A percentile compares a stretch with the other conserved stretches of the same genome.
phyloP scores from a whole-genome alignment of 2,329 filamentous ascomycete genomes.

The Elsinoe perseae region DNA sequence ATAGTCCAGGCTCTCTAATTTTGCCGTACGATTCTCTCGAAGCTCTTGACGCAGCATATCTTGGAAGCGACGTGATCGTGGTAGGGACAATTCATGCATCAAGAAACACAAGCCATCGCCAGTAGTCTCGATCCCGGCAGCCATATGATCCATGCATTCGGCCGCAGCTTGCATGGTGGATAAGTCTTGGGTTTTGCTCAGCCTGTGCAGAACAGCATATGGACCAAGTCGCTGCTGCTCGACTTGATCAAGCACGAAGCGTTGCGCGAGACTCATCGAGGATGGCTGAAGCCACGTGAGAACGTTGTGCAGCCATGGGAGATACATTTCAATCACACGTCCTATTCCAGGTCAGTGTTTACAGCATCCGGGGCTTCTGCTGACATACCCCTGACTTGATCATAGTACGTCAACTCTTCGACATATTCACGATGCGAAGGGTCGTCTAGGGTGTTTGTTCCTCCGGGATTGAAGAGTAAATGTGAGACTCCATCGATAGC shows the following conservation, averaged over 20 bases:
- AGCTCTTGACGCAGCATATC: constrained; percentile 14
- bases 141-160: constrained; percentile 65
- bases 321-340: constrained; percentile 17
- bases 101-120: constrained; percentile 62
- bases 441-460: constrained; percentile 16
- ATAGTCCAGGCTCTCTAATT: constrained; percentile 32
- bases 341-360: constrained; percentile 1
- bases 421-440: constrained; percentile 16
- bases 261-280: background rate
- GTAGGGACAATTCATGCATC: constrained; percentile 62
- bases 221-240: background rate
- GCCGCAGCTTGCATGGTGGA: constrained; percentile 25
- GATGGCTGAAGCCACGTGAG: background rate
- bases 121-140: constrained; percentile 63
- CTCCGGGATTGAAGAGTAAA: constrained; percentile 17
- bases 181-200: constrained; percentile 9
- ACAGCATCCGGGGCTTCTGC: background rate
- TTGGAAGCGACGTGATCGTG: constrained; percentile 28
- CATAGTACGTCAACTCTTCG: constrained; percentile 18
- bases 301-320: constrained; percentile 5
- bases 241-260: background rate
- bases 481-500: constrained; percentile 18
- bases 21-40: background rate
- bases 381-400: constrained; percentile 13
- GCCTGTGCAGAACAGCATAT: background rate